Evolutionary conservation across 1,139 yeast genomes (phyloP), one percentile per base, ranked within the genome.

Genomic region (Geotrichum reessii): DNA sequence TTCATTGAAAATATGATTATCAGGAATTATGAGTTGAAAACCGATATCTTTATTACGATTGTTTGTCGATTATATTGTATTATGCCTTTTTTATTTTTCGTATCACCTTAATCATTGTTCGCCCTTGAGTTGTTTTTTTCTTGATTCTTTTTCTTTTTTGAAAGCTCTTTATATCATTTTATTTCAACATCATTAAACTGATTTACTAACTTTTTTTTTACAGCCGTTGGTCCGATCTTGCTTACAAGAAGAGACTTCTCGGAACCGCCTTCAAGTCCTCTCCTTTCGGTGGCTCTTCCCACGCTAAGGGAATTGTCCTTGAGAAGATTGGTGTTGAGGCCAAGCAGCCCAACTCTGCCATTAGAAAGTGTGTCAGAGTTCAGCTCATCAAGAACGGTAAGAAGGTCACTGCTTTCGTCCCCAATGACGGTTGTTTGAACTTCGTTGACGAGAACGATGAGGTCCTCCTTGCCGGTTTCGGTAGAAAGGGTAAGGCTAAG

Each of bases 401-500:
- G 89, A 93, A 90, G 85, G 99, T 95, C 73, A 93, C 99, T 76
- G 99, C 99, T 79, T 95, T 95, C 95, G 99, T 95, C 78, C 99
- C 99, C 81, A 93, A 93, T 76, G 99, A 95, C 82, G 99, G 99
- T 92, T 95, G 99, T 87, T 84, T 92, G 81, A 93, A 93, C 93
- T 93, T 87, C 74, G 97, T 93, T 74, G 99, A 93, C 78, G 98
- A 93, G 85, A 93, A 93, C 85, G 98, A 93, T 83, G 98, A 93
- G 82, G 99, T 93, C 74, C 85, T 93, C 77, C 84, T 93, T 74
- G 98, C 99, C 75, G 99, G 99, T 86, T 95, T 95, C 90, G 99
- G 99, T 89, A 91, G 99, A 85, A 93, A 96, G 87, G 99, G 99
- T 85, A 93, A 93, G 87, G 99, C 99, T 79, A 95, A 95, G 96